These are phyloP conservation scores for Eleusine coracana DNA, from an alignment of 176 grass and related monocot genomes.

Conservation along the genomic window DNA sequence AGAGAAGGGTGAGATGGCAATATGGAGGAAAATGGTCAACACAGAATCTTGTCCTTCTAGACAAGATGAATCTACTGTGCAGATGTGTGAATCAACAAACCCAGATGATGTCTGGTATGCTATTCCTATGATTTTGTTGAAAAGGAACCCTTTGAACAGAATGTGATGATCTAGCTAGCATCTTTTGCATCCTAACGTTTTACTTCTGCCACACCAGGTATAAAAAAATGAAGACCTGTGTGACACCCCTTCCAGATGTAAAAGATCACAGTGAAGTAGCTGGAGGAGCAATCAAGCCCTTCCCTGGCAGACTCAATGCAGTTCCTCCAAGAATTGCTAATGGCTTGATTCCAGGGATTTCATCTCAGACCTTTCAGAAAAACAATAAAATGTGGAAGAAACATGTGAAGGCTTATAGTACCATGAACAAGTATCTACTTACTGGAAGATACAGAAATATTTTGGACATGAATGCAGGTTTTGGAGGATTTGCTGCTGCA, in stretches of 20 bases:
- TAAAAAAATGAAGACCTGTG: conserved; percentile 79
- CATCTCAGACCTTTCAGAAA: conserved; percentile 61
- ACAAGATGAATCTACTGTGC: conserved; percentile 61
- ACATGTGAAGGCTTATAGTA: conserved; percentile 78
- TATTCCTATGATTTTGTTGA: conserved; percentile 28
- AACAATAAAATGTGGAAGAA: conserved; percentile 85
- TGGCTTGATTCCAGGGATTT: conserved; percentile 62
- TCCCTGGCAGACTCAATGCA: conserved; percentile 76
- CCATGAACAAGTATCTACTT: conserved; percentile 77
- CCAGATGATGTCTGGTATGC: conserved; percentile 87
- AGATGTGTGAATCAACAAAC: conserved; percentile 73
- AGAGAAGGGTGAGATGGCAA: conserved; percentile 87
- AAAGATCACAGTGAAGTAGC: conserved; percentile 62
- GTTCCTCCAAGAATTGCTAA: conserved; percentile 84
- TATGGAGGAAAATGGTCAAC: conserved; percentile 88
- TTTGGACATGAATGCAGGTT: conserved; percentile 94
- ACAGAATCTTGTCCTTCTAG: conserved; percentile 68
- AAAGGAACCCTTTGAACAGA: not conserved
- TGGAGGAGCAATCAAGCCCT: conserved; percentile 73
- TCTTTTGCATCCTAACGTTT: conserved; percentile 11
- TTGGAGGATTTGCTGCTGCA: conserved; percentile 72
- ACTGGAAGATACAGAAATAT: conserved; percentile 84
- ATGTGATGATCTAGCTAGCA: not conserved
- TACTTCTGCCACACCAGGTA: conserved; percentile 50
- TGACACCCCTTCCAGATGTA: conserved; percentile 77